A percentile compares a stretch with the other conserved stretches of the same genome.
These are phyloP conservation scores for Trichodelitschia bisporula DNA, from an alignment of 495 filamentous ascomycete genomes.

Conservation along the genomic window DNA sequence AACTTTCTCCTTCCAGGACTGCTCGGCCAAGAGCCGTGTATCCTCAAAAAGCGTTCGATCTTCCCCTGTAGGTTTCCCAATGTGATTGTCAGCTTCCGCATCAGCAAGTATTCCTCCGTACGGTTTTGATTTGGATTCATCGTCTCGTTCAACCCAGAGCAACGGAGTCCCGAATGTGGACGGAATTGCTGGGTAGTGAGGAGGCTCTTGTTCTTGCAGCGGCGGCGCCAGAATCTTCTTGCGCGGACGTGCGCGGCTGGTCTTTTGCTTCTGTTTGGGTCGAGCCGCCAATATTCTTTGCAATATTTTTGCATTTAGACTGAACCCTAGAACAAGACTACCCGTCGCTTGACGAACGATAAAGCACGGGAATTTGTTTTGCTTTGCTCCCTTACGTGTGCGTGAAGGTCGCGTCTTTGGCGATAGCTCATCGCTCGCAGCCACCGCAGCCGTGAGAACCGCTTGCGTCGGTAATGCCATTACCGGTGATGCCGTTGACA, in stretches of 20 bases:
- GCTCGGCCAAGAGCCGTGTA: slow-evolving; percentile 70
- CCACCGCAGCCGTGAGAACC: no score
- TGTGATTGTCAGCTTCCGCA: slow-evolving; percentile 70
- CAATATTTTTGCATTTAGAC: slow-evolving; percentile 31
- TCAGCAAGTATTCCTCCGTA: slow-evolving; percentile 86
- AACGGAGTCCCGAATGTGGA: slow-evolving; percentile 36
- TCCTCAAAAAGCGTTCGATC: slow-evolving; percentile 72
- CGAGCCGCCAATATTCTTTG: slow-evolving; percentile 28
- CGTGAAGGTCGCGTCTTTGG: no score
- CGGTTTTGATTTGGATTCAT: slow-evolving; percentile 76
- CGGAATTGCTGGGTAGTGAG: slow-evolving; percentile 30
- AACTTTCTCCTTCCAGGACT: slow-evolving; percentile 55
- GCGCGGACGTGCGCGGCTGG: slow-evolving; percentile 15
- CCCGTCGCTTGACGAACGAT: slow-evolving; percentile 14
- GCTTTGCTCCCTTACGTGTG: no score
- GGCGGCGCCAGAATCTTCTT: no score
- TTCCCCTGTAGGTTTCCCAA: slow-evolving; percentile 52
- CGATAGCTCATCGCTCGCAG: no score
- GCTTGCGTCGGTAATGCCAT: no score
- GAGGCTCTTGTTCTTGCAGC: no score
- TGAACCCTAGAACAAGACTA: slow-evolving; percentile 32
- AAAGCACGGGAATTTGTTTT: no score
- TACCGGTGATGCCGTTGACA: no score
- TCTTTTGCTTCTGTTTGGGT: slow-evolving; percentile 24
- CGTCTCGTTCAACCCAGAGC: slow-evolving; percentile 66